A percentile compares a stretch with the other conserved stretches of the same genome.
Conservation (phyloP, 1,139 yeast species). For the Pichia sp. region DNA sequence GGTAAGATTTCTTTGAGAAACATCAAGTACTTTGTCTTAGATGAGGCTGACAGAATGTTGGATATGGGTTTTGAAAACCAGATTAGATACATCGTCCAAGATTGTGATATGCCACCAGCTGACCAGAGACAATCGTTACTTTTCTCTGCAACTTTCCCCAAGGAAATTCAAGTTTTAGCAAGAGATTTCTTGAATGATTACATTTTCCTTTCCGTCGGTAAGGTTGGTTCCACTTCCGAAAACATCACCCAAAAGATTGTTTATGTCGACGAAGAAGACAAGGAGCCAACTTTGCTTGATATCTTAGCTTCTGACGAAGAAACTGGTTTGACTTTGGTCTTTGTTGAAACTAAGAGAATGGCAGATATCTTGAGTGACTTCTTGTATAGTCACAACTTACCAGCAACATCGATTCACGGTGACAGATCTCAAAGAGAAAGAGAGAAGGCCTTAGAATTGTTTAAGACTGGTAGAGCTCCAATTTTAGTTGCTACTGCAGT, state of each 20-base stretch:
- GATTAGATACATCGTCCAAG: conserved; percentile 96
- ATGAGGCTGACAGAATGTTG: conserved; percentile 99
- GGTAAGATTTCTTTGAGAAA: conserved; percentile 86
- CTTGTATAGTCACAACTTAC: conserved; percentile 83
- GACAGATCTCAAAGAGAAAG: conserved; percentile 97
- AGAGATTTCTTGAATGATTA: conserved; percentile 95
- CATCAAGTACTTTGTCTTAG: conserved; percentile 90
- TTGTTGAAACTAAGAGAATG: conserved; percentile 98
- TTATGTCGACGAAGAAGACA: conserved; percentile 93
- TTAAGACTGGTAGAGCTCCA: conserved; percentile 84
- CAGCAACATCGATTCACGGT: conserved; percentile 98
- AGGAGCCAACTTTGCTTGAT: conserved; percentile 87
- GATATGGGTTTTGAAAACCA: conserved; percentile 99
- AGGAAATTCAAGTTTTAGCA: conserved; percentile 94
- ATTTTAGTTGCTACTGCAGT: conserved; percentile 97
- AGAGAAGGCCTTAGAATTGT: conserved; percentile 90
- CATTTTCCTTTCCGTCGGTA: conserved; percentile 93
- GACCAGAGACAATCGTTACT: conserved; percentile 90
- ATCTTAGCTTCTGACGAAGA: conserved; percentile 73
- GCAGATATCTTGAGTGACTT: conserved; percentile 94
- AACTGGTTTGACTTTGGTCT: conserved; percentile 81
- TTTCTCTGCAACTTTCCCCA: conserved; percentile 99
- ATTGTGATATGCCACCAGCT: conserved; percentile 94
- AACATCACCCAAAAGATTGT: conserved; percentile 92
- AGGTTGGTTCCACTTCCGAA: conserved; percentile 97